phyloP scores from a whole-genome alignment of 2,329 filamentous ascomycete genomes.

The Neoarthrinium moseri region DNA sequence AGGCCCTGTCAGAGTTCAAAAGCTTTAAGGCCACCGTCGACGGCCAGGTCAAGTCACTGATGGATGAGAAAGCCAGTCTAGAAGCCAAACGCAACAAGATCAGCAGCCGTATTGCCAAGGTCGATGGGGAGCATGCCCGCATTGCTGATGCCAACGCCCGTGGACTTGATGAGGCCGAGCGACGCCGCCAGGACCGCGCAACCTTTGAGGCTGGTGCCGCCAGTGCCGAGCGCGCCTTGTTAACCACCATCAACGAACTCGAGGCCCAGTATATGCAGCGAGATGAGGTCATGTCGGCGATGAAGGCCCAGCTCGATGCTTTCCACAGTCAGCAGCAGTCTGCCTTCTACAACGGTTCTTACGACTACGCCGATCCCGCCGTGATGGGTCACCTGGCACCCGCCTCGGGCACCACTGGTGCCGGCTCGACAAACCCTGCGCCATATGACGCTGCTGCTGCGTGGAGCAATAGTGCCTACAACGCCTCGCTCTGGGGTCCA shows the following conservation, averaged over 20 bases:
- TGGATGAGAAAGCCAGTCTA: constrained; percentile 61
- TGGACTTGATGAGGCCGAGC: constrained; percentile 63
- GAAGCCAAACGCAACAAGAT: constrained; percentile 73
- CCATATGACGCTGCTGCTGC: constrained; percentile 26
- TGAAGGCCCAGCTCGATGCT: constrained; percentile 37
- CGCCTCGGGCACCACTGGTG: not conserved
- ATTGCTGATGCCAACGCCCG: constrained; percentile 68
- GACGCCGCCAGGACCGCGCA: constrained; percentile 50
- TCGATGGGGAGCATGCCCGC: constrained; percentile 69
- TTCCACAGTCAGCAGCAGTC: constrained; percentile 35
- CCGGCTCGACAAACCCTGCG: constrained; percentile 11
- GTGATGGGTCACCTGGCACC: constrained; percentile 15
- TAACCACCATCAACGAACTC: constrained; percentile 35
- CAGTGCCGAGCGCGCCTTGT: constrained; percentile 43
- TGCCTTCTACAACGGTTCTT: constrained; percentile 29
- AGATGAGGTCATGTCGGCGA: constrained; percentile 36
- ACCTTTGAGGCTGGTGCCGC: constrained; percentile 45
- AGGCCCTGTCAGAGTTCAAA: constrained; percentile 52
- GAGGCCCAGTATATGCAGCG: constrained; percentile 35
- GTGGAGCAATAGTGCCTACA: constrained; percentile 31
- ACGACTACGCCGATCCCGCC: constrained; percentile 25
- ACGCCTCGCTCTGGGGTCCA: constrained; percentile 28
- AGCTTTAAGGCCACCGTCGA: constrained; percentile 61
- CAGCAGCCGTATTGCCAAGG: constrained; percentile 67
- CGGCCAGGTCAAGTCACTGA: constrained; percentile 59